Base-by-base conservation (phyloP, 176 grass and related monocot genomes). In the Oryza meyeriana region DNA sequence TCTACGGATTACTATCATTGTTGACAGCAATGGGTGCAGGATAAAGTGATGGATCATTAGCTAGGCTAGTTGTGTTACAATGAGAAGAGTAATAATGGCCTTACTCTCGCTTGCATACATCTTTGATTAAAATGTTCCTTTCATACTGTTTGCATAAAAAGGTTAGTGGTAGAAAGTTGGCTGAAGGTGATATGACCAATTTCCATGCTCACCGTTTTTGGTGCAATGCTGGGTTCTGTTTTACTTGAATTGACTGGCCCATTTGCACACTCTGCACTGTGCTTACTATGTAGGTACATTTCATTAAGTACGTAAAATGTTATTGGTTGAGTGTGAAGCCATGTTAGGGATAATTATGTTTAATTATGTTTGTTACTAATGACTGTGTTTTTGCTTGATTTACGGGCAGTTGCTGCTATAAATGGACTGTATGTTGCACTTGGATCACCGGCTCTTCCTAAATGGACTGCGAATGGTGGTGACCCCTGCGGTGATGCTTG, bases 401-500 rank as follows among this genome's bases (percentile, higher is more conserved):
- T 61, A 16, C 14, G 27, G 85, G 45, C 83, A 98, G 95, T 98
- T 89, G 84, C 91, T 90, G 92, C 95, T 84, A 93, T 98, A 91
- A 95, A 95, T 84, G 87, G 71, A 58, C 57, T 98, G 42, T 98
- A 93, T 81, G 32, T 55, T 44, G 75, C 84, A 80, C 85, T 98
- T 82, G 90, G 84, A 80, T 93, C 86, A 2, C 95, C 95, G 25
- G 74, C 70, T 81, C 84, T 98, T 67, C 85, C 95, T 69, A 90
- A 89, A 86, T 98, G 95, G 95, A 85, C 61, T 55, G 64, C 81
- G 32, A 79, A 66, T 85, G 95, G 68, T 79, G 95, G 95, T 90
- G 95, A 95, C 80, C 95, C 95, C 81, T 98, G 95, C 25, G 85
- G 72, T 71, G 92, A 98, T 34, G 22, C 34, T 52, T 98, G 95